Evolutionary conservation across 192 early-diverging fungal species (phyloP).

Genomic region (Backusella luteola): DNA sequence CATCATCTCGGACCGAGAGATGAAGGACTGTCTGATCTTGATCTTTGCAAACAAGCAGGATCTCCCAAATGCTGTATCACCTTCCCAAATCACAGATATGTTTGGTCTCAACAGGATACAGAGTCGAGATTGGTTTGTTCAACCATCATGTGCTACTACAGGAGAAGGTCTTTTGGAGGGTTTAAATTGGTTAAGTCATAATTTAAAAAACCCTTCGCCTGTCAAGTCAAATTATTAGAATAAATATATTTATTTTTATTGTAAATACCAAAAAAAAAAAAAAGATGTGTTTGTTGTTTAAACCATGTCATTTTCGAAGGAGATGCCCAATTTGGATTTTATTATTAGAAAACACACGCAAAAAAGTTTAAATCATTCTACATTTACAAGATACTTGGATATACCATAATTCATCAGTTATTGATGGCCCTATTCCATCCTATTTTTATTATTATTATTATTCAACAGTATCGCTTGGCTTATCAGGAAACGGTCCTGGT

Average conservation of each 20-base stretch:
- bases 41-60: conserved; percentile 64
- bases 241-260: neutral
- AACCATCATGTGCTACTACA: conserved; percentile 79
- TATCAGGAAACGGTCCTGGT: neutral
- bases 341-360: too few species aligned
- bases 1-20: conserved; percentile 84
- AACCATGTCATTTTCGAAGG: neutral
- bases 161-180: conserved; percentile 86
- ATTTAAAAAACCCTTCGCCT: conserved; percentile 35
- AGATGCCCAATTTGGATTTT: too few species aligned
- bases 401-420: neutral
- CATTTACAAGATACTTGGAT: neutral
- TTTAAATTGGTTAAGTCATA: conserved; percentile 84
- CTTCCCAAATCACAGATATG: conserved; percentile 90
- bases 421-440: neutral
- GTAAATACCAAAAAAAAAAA: neutral
- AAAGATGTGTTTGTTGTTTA: neutral
- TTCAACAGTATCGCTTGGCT: neutral
- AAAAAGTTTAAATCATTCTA: neutral
- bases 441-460: neutral
- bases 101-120: conserved; percentile 85
- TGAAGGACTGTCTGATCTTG: conserved; percentile 79
- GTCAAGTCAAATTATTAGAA: neutral
- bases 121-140: conserved; percentile 91
- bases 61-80: conserved; percentile 64